These are phyloP conservation scores for Lipomyces chichibuensis DNA, from an alignment of 805 yeast genomes.

Conservation along the genomic window DNA sequence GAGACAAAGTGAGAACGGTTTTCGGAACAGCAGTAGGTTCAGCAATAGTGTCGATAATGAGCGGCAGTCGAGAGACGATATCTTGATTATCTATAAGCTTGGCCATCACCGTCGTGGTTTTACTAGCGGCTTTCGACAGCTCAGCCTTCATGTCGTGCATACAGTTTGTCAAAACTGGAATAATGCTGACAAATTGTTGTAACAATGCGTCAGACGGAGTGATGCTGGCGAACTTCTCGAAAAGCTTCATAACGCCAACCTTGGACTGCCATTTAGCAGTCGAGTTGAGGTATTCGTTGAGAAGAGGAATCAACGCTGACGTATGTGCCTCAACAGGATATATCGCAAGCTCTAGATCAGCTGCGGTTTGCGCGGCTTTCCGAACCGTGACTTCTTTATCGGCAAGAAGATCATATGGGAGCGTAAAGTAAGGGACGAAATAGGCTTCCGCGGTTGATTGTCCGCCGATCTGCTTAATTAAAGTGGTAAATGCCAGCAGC, in stretches of 20 bases:
- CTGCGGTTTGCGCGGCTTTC: conserved; percentile 81
- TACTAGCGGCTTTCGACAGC: conserved; percentile 80
- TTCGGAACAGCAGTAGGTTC: conserved; percentile 87
- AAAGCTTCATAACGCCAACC: conserved; percentile 55
- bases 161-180: conserved; percentile 85
- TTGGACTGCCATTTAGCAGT: conserved; percentile 95
- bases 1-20: conserved; percentile 84
- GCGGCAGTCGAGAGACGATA: conserved; percentile 79
- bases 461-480: conserved; percentile 67
- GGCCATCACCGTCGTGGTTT: conserved; percentile 70
- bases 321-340: conserved; percentile 80
- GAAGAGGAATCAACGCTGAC: conserved; percentile 63
- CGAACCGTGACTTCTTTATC: conserved; percentile 88
- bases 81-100: conserved; percentile 89
- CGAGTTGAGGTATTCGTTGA: conserved; percentile 67
- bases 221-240: conserved; percentile 76
- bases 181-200: conserved; percentile 70
- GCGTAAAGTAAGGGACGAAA: conserved; percentile 62
- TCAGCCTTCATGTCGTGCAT: conserved; percentile 97
- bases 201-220: conserved; percentile 86
- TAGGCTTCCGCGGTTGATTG: conserved; percentile 51
- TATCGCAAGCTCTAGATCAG: conserved; percentile 67
- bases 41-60: conserved; percentile 84
- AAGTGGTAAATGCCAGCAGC: conserved; percentile 58
- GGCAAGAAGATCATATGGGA: conserved; percentile 70